phyloP scores from a whole-genome alignment of 495 filamentous ascomycete species.

The Gamarada debralockiae region DNA sequence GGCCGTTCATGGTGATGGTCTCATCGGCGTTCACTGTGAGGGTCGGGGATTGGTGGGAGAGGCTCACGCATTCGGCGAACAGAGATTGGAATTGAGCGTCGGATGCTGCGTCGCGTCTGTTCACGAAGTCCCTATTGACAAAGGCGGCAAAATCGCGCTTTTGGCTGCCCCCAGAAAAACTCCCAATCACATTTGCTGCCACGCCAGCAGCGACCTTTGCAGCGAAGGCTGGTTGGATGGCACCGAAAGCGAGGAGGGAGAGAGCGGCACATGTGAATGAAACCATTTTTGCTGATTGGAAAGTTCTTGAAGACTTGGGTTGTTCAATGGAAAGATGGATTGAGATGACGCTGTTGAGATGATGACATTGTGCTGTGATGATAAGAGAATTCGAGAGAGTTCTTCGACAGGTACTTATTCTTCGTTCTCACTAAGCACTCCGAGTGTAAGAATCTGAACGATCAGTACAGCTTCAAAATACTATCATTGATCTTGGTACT shows the following conservation, averaged over 20 bases:
- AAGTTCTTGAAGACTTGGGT: no score
- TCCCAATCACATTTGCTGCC: background rate
- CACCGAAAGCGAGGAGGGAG: background rate
- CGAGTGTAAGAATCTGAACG: no score
- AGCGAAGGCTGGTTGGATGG: background rate
- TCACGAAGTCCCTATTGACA: no score
- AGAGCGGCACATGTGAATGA: background rate
- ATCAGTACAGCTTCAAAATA: no score
- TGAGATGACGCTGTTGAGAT: no score
- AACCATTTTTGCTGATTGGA: constrained; percentile 1
- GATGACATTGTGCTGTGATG: no score
- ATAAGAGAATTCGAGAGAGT: no score
- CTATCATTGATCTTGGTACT: no score
- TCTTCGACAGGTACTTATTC: no score
- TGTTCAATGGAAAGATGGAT: no score
- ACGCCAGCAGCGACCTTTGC: background rate
- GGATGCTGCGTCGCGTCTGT: background rate
- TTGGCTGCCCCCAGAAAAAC: background rate
- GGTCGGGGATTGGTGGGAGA: background rate
- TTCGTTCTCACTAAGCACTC: no score
- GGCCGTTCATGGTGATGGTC: background rate
- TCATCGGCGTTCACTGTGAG: background rate
- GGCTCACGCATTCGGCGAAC: background rate
- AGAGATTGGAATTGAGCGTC: background rate
- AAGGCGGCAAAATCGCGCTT: no score